Percentiles rank a stretch among this genome's conserved stretches.
Conservation (phyloP, 805 yeast species). For the Middelhovenomyces tepae region DNA sequence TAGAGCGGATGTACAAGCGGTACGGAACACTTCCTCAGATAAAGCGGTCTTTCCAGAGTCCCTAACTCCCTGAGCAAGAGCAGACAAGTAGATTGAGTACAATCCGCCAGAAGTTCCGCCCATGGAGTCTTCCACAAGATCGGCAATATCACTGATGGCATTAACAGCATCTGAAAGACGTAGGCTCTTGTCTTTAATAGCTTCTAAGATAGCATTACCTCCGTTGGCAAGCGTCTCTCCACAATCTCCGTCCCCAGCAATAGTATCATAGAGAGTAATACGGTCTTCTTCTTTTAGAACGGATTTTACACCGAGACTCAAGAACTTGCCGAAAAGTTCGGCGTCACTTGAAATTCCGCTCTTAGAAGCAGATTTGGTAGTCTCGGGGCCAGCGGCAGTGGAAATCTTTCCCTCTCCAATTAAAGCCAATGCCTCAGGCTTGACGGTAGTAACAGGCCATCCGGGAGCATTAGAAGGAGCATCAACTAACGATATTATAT, state of each 20-base stretch:
- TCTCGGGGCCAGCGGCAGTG: slow-evolving; percentile 19
- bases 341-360: slow-evolving; percentile 29
- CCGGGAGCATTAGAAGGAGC: slow-evolving; percentile 72
- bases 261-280: slow-evolving; percentile 75
- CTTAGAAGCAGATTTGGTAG: slow-evolving; percentile 13
- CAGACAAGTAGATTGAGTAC: slow-evolving; percentile 76
- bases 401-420: slow-evolving; percentile 14
- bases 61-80: slow-evolving; percentile 50
- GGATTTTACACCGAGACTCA: slow-evolving; percentile 42
- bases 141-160: slow-evolving; percentile 65
- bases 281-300: slow-evolving; percentile 65
- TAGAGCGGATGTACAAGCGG: slow-evolving; percentile 43
- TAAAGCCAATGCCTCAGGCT: slow-evolving; percentile 16
- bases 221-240: slow-evolving; percentile 87
- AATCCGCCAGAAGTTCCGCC: slow-evolving; percentile 97
- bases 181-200: slow-evolving; percentile 34
- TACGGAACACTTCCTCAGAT: slow-evolving; percentile 20
- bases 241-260: slow-evolving; percentile 96
- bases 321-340: slow-evolving; percentile 25
- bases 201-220: slow-evolving; percentile 57
- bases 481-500: slow-evolving; percentile 52
- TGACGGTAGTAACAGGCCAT: slow-evolving; percentile 49
- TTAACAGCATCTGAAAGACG: slow-evolving; percentile 34
- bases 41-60: slow-evolving; percentile 17
- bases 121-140: slow-evolving; percentile 81